Percentiles rank a stretch among this genome's conserved stretches.
Conservation (phyloP, 345 rosid species). For the Luvunga scandens region DNA sequence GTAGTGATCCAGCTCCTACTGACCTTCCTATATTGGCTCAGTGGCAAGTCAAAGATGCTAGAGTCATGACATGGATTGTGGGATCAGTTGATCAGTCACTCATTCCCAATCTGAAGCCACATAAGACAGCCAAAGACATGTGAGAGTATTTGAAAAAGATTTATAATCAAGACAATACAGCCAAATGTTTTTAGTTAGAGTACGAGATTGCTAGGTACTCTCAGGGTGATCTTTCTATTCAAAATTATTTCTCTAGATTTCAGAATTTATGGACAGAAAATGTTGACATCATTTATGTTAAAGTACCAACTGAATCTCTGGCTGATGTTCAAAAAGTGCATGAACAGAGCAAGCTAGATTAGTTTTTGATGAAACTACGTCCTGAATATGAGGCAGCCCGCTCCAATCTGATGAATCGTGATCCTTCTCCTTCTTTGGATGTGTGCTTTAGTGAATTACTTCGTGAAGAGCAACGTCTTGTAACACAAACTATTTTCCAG, state of each 20-base stretch:
- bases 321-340: background rate
- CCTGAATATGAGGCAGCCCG: background rate
- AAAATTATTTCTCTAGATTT: conserved; percentile 18
- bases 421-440: conserved; percentile 11
- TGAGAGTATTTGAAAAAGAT: conserved; percentile 5
- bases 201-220: conserved; percentile 1
- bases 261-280: background rate
- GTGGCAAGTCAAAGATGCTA: conserved; percentile 5
- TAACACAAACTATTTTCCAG: background rate
- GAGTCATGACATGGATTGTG: background rate
- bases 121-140: background rate
- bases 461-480: background rate
- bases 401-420: background rate
- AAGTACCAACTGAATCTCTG: background rate
- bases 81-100: background rate
- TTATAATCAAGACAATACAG: background rate
- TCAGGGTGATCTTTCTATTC: background rate
- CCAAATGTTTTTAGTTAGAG: background rate
- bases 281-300: background rate
- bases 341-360: conserved; percentile 5
- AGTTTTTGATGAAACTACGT: conserved; percentile 27
- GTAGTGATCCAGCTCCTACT: background rate
- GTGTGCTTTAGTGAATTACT: background rate
- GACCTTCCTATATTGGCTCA: background rate
- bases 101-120: background rate